Base-by-base conservation (phyloP, 129 eudicot genomes). In the Pittosporum tobira region DNA sequence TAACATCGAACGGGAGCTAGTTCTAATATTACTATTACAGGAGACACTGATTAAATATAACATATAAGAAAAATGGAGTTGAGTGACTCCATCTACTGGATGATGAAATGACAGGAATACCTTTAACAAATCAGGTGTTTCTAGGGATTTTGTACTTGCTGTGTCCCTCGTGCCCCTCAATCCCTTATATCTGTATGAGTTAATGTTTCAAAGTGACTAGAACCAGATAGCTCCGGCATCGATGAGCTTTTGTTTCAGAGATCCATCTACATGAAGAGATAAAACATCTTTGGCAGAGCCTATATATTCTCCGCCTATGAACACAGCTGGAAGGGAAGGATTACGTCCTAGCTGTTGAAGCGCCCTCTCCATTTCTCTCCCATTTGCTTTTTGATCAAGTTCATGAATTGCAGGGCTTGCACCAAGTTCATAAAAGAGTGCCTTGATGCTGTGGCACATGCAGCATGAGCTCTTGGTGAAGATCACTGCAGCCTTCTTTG, bases 401-500 rank as follows among this genome's bases (percentile, higher is more conserved):
- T 87, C 99, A 71, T 93, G 82, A 46, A 93, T 75, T 4, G 79
- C 96, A 14, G 96, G 96, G 67, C 88, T 93, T 18, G 99, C 99
- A 38, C 99, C 99, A 29, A 93, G 77, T 46, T 93, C 88, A 38
- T 84, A 74, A 68, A 87, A 83, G 53, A 93, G 75, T 36, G 88
- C 75, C 75, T 74, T 79, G 48, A 93, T 79, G 71, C 93, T 87
- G 38, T 87, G 84, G 67, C 85, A 84, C 99, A 93, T 87, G 80
- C 86, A 93, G 48, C 96, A 88, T 16, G 99, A 76, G 65, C 96
- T 81, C 78, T 87, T 93, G 24, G 93, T 82, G 81, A 93, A 93
- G 73, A 93, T 93, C 63, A 93, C 96, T 31, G 93, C 86, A 25
- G 96, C 96, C 29, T 75, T 87, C 74, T 76, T 78, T 40, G 94